These are phyloP conservation scores for Aspergillus carbonarius DNA, from an alignment of 2,329 filamentous ascomycete species.

Conservation along the genomic window DNA sequence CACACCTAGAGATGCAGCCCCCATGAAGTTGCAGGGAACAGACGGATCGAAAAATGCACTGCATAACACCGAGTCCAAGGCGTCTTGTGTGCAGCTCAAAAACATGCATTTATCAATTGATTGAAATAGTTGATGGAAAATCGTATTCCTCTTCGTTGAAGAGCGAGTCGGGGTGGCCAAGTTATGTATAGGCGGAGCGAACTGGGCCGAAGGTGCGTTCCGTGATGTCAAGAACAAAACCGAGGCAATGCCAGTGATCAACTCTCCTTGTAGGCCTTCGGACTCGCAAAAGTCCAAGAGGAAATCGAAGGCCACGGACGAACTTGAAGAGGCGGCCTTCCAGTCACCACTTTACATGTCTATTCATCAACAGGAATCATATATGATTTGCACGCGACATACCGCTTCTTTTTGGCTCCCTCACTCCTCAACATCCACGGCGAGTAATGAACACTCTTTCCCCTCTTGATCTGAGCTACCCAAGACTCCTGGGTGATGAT, in stretches of 20 bases:
- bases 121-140: background rate
- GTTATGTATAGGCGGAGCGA: background rate
- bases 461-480: background rate
- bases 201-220: background rate
- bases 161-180: background rate
- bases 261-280: constrained; percentile 5
- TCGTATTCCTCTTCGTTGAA: background rate
- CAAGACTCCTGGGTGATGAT: background rate
- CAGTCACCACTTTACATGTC: background rate
- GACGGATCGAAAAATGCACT: constrained; percentile 25
- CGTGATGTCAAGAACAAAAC: constrained; percentile 1
- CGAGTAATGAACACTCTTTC: background rate
- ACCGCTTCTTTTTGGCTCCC: background rate
- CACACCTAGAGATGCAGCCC: constrained; percentile 20
- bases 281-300: constrained; percentile 1
- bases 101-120: constrained; percentile 2
- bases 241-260: background rate
- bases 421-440: constrained; percentile 7
- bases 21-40: constrained; percentile 23
- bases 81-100: constrained; percentile 21
- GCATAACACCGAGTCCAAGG: constrained; percentile 23
- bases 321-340: background rate
- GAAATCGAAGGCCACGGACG: constrained; percentile 3
- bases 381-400: background rate
- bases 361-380: background rate